A percentile compares a stretch with the other conserved stretches of the same genome.
Conservation (phyloP, 495 filamentous ascomycete genomes). For the Neurospora hispaniola region DNA sequence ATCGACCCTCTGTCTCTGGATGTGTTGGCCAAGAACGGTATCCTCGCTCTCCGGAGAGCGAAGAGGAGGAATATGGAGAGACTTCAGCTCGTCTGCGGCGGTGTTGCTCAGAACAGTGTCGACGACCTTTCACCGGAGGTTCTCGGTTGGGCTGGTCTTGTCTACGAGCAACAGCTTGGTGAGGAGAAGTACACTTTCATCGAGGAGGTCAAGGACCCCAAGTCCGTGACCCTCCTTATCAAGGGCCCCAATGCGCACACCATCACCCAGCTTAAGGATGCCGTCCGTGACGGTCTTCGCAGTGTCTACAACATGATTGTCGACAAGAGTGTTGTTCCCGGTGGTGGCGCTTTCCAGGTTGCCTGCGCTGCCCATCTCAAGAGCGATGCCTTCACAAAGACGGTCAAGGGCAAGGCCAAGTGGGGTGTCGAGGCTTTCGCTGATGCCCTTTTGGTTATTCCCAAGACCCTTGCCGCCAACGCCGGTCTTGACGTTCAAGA, state of each 20-base stretch:
- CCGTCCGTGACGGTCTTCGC: slow-evolving; percentile 89
- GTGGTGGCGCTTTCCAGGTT: slow-evolving; percentile 92
- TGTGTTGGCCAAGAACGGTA: slow-evolving; percentile 94
- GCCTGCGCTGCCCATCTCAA: slow-evolving; percentile 84
- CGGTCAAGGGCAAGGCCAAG: slow-evolving; percentile 94
- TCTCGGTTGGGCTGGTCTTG: slow-evolving; percentile 90
- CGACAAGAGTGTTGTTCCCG: slow-evolving; percentile 87
- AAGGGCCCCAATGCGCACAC: slow-evolving; percentile 97
- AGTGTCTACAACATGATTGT: slow-evolving; percentile 99
- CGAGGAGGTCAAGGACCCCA: slow-evolving; percentile 96
- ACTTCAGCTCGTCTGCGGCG: slow-evolving; percentile 87
- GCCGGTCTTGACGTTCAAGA: slow-evolving; percentile 96
- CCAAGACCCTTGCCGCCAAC: slow-evolving; percentile 94
- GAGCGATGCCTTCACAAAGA: slow-evolving; percentile 70
- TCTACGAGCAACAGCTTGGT: slow-evolving; percentile 94
- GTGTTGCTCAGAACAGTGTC: slow-evolving; percentile 86
- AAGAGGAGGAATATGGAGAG: slow-evolving; percentile 99
- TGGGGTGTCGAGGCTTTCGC: slow-evolving; percentile 91
- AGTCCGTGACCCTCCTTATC: slow-evolving; percentile 96
- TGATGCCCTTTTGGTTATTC: slow-evolving; percentile 86
- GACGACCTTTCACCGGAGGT: slow-evolving; percentile 83
- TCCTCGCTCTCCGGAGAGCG: slow-evolving; percentile 83
- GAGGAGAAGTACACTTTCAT: slow-evolving; percentile 99
- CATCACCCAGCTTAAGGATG: slow-evolving; percentile 91
- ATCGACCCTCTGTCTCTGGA: slow-evolving; percentile 95